Conservation (phyloP, 2,329 filamentous ascomycete genomes). For the Pseudocercospora fuligena region DNA sequence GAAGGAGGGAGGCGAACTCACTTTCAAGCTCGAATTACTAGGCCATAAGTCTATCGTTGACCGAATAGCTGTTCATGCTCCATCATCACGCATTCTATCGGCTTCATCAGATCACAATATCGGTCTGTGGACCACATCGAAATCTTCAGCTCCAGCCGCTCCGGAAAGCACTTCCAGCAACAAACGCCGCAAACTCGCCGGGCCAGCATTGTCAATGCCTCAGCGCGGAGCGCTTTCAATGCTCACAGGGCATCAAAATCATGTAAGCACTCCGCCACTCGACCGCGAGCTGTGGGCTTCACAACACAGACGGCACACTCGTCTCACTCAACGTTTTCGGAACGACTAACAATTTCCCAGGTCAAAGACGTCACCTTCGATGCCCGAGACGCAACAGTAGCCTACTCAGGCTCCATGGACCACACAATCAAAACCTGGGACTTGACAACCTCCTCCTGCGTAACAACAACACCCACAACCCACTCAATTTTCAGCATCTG, state of each 20-base stretch:
- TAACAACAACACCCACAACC: constrained; percentile 81
- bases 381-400: constrained; percentile 80
- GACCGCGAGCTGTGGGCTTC: not conserved
- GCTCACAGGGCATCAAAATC: constrained; percentile 71
- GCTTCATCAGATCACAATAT: constrained; percentile 82
- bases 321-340: not conserved
- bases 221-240: constrained; percentile 81
- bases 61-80: constrained; percentile 72
- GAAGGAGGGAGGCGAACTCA: constrained; percentile 54
- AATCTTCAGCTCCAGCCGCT: constrained; percentile 74
- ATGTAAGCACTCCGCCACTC: constrained; percentile 37
- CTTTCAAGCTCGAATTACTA: constrained; percentile 79
- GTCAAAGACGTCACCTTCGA: constrained; percentile 86
- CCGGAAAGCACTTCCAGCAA: constrained; percentile 71
- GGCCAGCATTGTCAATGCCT: constrained; percentile 53
- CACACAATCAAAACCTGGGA: constrained; percentile 91
- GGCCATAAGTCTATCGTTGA: constrained; percentile 79
- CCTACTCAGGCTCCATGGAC: constrained; percentile 89
- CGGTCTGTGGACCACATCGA: constrained; percentile 86
- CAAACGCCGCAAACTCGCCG: constrained; percentile 74
- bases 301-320: not conserved
- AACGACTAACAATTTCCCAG: not conserved
- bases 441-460: constrained; percentile 76
- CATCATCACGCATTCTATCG: constrained; percentile 79
- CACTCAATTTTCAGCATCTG: constrained; percentile 81